Conservation (phyloP, 495 filamentous ascomycete species). For the Patellaria atrata region DNA sequence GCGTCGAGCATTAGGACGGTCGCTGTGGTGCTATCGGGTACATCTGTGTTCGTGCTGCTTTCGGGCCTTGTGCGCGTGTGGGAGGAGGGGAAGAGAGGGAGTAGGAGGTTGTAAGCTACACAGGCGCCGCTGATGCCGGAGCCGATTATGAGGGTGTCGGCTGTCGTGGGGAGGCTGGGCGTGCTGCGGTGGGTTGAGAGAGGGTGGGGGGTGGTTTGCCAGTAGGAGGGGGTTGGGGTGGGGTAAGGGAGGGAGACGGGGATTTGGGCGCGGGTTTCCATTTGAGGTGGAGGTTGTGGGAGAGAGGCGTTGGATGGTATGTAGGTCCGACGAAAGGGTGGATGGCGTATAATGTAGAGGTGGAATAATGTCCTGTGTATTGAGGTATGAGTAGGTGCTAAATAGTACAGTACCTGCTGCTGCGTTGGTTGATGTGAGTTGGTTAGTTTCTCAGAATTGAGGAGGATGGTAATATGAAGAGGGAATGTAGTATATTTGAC, state of each 20-base stretch:
- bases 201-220: conserved; percentile 49
- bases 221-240: conserved; percentile 53
- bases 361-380: too few relatives aligned
- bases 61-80: too few relatives aligned
- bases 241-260: conserved; percentile 18
- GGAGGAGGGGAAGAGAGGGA: too few relatives aligned
- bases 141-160: conserved; percentile 50
- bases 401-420: too few relatives aligned
- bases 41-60: conserved; percentile 10
- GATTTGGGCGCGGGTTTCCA: conserved; percentile 13
- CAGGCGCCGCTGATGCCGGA: conserved; percentile 55
- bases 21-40: neutral
- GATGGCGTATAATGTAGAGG: too few relatives aligned
- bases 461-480: too few relatives aligned
- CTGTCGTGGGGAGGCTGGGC: conserved; percentile 29
- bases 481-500: too few relatives aligned
- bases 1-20: conserved; percentile 45
- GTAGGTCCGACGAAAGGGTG: too few relatives aligned
- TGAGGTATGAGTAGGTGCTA: too few relatives aligned
- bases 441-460: too few relatives aligned
- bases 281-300: conserved; percentile 1
- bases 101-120: conserved; percentile 43
- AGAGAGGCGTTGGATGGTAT: too few relatives aligned
- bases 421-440: too few relatives aligned
- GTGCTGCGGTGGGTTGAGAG: conserved; percentile 41